Evolutionary conservation across 306 rosid genomes (phyloP).

Genomic region (Prosopis cineraria): DNA sequence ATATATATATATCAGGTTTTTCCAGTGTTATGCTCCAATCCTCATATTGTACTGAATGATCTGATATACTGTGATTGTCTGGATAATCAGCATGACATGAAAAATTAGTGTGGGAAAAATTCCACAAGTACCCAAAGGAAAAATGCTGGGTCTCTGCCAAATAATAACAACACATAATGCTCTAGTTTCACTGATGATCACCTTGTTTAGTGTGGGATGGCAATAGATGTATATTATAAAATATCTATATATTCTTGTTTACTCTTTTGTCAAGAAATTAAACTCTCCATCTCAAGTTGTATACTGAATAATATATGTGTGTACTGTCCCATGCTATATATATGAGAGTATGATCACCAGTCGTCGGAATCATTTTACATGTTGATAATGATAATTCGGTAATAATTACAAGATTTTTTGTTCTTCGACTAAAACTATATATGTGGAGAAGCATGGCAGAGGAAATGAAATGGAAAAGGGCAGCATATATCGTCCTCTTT

Average conservation of each 20-base stretch:
- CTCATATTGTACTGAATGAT: not conserved
- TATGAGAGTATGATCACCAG: no score
- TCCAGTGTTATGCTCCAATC: not conserved
- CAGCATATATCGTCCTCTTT: not conserved
- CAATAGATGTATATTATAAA: not conserved
- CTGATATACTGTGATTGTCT: not conserved
- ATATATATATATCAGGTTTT: not conserved
- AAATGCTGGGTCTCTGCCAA: not conserved
- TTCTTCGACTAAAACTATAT: not conserved
- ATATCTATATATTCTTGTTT: not conserved
- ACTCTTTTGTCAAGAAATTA: no score
- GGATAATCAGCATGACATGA: not conserved
- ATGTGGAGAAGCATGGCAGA: not conserved
- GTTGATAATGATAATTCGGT: not conserved
- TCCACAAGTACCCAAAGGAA: not conserved
- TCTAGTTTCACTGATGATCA: not conserved
- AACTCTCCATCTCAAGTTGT: no score
- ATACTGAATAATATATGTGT: not conserved
- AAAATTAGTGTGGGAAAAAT: not conserved
- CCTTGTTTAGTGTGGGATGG: not conserved
- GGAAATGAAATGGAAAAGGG: not conserved
- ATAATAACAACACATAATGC: not conserved
- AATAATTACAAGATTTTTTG: no score
- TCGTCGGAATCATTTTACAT: slow-evolving; percentile 15
- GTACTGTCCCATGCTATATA: not conserved